Conservation (phyloP, 1,284 basidiomycete genomes). For the Gymnopus androsaceus region DNA sequence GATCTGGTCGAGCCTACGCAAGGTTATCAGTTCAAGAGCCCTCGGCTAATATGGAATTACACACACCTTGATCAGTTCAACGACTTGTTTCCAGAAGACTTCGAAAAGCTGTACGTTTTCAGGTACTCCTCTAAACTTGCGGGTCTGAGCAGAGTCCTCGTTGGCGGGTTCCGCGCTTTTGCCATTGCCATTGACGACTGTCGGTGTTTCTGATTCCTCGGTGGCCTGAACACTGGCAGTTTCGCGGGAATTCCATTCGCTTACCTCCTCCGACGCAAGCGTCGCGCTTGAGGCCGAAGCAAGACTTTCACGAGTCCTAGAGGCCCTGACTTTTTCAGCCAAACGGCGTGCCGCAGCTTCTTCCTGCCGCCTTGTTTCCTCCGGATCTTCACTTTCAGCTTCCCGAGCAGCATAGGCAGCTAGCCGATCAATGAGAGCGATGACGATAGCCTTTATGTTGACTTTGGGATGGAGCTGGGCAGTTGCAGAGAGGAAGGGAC, state of each 20-base stretch:
- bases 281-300: constrained; percentile 28
- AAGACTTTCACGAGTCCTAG: constrained; percentile 56
- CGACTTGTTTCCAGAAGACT: constrained; percentile 98
- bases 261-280: constrained; percentile 38
- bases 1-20: constrained; percentile 84
- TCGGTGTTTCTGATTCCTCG: constrained; percentile 4
- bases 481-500: constrained; percentile 90
- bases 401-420: constrained; percentile 92
- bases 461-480: constrained; percentile 94
- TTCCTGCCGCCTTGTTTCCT: constrained; percentile 87
- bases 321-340: constrained; percentile 80
- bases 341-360: constrained; percentile 86
- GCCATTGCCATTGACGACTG: constrained; percentile 17
- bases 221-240: not conserved
- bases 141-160: constrained; percentile 50
- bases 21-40: constrained; percentile 12
- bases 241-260: constrained; percentile 39
- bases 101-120: constrained; percentile 92
- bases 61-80: constrained; percentile 88
- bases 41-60: not conserved
- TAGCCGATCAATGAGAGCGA: constrained; percentile 92
- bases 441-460: constrained; percentile 96
- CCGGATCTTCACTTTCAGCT: constrained; percentile 90
- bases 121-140: constrained; percentile 90
- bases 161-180: constrained; percentile 62